phyloP scores from a whole-genome alignment of 495 filamentous ascomycete genomes.

The Daldinia caldariorum region DNA sequence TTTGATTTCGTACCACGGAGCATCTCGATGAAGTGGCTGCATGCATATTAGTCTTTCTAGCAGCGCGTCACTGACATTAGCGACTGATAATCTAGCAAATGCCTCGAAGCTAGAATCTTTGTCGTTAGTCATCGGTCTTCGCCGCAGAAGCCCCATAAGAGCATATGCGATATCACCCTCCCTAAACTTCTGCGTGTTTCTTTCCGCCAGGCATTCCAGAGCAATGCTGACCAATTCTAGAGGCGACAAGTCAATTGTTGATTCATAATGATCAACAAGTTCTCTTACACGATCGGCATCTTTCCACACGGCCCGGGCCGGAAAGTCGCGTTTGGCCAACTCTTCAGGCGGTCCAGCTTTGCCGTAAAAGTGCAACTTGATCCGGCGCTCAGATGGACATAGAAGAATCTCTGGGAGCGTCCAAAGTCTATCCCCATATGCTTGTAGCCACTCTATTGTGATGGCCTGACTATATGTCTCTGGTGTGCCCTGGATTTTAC shows the following conservation, averaged over 20 bases:
- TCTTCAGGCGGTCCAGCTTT: neutral
- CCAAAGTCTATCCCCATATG: neutral
- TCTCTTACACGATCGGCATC: neutral
- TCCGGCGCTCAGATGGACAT: neutral
- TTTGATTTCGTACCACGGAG: neutral
- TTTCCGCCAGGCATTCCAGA: neutral
- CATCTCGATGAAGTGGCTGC: neutral
- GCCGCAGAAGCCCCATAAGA: conserved; percentile 3
- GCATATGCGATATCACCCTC: neutral
- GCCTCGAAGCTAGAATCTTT: conserved; percentile 1
- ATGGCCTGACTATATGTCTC: neutral
- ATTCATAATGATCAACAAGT: conserved; percentile 1
- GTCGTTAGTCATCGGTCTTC: neutral
- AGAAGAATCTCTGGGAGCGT: neutral
- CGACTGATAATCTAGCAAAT: neutral
- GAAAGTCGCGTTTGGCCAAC: neutral
- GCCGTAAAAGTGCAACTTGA: conserved; percentile 1
- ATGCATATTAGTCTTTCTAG: neutral
- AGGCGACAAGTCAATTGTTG: neutral
- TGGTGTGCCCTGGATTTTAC: neutral
- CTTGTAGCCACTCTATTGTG: conserved; percentile 1
- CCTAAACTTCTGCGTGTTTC: neutral
- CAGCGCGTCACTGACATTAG: neutral
- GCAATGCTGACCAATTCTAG: neutral
- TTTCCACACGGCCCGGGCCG: neutral